Conservation (phyloP, 768 basidiomycete species). For the Coprinellus aureogranulatus region DNA sequence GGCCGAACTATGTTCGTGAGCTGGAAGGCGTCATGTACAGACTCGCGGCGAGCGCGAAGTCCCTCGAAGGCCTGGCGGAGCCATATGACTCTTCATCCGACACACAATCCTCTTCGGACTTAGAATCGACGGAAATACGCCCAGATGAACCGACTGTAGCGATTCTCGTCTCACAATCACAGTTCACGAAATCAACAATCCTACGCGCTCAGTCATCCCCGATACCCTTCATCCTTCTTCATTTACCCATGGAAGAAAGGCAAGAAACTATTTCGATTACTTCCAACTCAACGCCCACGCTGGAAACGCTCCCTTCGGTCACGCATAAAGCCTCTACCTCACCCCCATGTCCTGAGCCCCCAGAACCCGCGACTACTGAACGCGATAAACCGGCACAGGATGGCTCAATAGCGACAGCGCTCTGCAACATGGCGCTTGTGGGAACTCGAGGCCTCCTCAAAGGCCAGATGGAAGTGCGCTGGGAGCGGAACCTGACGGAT, state of each 20-base stretch:
- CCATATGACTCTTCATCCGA: background rate
- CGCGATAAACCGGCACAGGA: slow-evolving; percentile 11
- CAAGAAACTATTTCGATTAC: too few species aligned
- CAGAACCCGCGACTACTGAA: background rate
- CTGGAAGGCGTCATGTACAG: slow-evolving; percentile 83
- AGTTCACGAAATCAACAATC: slow-evolving; percentile 70
- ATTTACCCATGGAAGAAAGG: slow-evolving; percentile 58
- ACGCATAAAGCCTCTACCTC: background rate
- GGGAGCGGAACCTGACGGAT: slow-evolving; percentile 43
- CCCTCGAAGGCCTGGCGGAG: background rate
- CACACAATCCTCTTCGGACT: too few species aligned
- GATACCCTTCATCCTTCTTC: slow-evolving; percentile 76
- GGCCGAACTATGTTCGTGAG: slow-evolving; percentile 82
- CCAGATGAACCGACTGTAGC: slow-evolving; percentile 43
- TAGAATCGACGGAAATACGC: too few species aligned
- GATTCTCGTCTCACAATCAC: slow-evolving; percentile 75
- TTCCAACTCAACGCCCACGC: too few species aligned
- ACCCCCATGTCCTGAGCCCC: background rate
- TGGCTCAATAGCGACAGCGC: slow-evolving; percentile 42
- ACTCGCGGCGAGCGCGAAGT: slow-evolving; percentile 25
- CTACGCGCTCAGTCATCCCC: slow-evolving; percentile 70
- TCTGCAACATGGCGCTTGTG: slow-evolving; percentile 70
- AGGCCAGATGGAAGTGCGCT: slow-evolving; percentile 62
- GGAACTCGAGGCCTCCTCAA: slow-evolving; percentile 53
- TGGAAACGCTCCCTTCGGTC: background rate